Percentiles rank a stretch among this genome's conserved stretches.
Evolutionary conservation across 306 rosid species (phyloP).

Genomic region (Ceratonia siliqua): DNA sequence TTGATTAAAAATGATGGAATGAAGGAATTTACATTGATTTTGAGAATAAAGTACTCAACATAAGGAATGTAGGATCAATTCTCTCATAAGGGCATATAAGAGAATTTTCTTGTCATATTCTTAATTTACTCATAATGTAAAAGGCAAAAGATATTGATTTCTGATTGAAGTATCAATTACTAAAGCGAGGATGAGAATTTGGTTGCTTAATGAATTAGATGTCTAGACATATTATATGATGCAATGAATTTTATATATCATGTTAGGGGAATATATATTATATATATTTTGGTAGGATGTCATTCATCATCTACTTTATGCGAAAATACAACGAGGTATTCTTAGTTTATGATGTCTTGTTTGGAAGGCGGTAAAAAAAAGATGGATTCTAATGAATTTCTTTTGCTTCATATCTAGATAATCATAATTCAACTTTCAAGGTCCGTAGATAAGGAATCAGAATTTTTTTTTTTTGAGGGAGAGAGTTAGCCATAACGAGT

Average conservation of each 20-base stretch:
- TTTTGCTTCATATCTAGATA: too few species aligned
- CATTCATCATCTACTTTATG: neutral
- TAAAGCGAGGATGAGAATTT: neutral
- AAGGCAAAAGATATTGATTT: neutral
- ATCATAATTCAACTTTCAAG: too few species aligned
- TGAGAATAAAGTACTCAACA: constrained; percentile 59
- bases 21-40: constrained; percentile 31
- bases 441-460: too few species aligned
- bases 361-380: too few species aligned
- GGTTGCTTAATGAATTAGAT: neutral
- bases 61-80: constrained; percentile 56
- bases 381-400: too few species aligned
- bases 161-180: neutral
- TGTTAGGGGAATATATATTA: neutral
- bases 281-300: neutral
- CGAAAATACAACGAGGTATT: neutral
- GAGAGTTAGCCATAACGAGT: too few species aligned
- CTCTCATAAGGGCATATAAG: constrained; percentile 27
- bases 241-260: neutral
- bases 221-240: neutral
- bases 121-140: constrained; percentile 10
- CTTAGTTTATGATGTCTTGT: neutral
- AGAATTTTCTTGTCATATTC: constrained; percentile 18
- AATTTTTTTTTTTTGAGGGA: too few species aligned
- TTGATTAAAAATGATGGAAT: constrained; percentile 38